These are phyloP conservation scores for Botryosphaeria dothidea DNA, from an alignment of 2,329 filamentous ascomycete genomes.

Conservation along the genomic window DNA sequence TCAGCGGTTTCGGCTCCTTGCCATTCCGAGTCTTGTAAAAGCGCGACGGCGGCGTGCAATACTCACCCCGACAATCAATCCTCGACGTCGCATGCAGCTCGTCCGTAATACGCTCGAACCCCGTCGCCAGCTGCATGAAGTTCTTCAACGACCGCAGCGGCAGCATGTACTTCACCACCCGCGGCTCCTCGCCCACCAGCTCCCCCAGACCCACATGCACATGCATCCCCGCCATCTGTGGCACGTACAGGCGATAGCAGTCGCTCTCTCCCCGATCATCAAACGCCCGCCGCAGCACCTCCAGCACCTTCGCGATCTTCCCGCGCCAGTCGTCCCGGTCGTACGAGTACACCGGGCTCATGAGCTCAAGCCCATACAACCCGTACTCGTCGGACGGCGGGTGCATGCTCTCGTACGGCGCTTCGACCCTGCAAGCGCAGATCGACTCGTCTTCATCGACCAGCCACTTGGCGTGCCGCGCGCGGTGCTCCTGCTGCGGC, in stretches of 20 bases:
- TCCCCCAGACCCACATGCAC: constrained; percentile 33
- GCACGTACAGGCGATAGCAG: neutral
- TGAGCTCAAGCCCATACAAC: neutral
- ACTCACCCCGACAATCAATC: neutral
- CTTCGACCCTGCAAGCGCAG: neutral
- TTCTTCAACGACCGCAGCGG: constrained; percentile 29
- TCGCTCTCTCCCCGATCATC: neutral
- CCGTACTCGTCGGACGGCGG: neutral
- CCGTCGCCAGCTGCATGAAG: constrained; percentile 27
- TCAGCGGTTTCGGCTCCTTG: neutral
- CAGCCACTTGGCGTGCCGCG: neutral
- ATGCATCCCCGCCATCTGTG: constrained; percentile 25
- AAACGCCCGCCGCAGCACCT: neutral
- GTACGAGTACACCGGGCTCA: neutral
- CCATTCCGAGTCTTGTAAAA: neutral
- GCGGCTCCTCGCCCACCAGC: constrained; percentile 6
- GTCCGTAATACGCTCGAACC: constrained; percentile 31
- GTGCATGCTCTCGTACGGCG: neutral
- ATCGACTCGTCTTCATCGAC: neutral
- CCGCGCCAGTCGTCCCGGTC: neutral
- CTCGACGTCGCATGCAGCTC: constrained; percentile 26
- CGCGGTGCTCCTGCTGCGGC: neutral
- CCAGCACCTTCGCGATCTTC: neutral
- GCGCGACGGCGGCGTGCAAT: neutral
- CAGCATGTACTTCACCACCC: constrained; percentile 20